These are phyloP conservation scores for Tolypocladium pustulatum DNA, from an alignment of 2,329 filamentous ascomycete species.

Conservation along the genomic window DNA sequence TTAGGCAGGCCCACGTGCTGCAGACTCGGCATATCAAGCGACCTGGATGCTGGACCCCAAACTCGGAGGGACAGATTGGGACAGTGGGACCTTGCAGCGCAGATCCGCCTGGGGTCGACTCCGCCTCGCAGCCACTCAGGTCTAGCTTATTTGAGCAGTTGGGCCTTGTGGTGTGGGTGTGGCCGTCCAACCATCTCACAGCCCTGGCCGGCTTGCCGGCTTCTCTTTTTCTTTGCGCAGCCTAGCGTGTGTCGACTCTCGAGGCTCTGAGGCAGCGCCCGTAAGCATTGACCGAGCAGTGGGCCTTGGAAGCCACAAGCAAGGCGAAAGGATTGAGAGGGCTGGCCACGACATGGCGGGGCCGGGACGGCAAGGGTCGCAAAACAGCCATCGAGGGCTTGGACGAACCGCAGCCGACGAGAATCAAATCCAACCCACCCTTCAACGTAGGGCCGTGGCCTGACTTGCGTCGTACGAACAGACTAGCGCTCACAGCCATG, in stretches of 20 bases:
- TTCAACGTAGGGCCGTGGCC: background rate
- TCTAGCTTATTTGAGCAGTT: background rate
- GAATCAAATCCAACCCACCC: background rate
- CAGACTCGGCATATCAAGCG: background rate
- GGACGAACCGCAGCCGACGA: background rate
- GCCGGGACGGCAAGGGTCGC: background rate
- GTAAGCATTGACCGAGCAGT: background rate
- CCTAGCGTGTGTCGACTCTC: background rate
- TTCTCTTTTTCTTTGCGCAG: background rate
- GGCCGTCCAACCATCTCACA: background rate
- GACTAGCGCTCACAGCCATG: background rate
- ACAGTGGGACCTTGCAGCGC: background rate
- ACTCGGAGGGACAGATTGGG: background rate
- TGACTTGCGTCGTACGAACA: background rate
- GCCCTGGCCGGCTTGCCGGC: background rate
- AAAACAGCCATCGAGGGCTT: background rate
- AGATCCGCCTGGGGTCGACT: background rate
- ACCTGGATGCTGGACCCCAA: background rate
- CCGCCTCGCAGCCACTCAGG: background rate
- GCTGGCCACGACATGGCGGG: background rate
- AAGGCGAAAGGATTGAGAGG: background rate
- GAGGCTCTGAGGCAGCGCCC: background rate
- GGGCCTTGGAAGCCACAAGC: background rate
- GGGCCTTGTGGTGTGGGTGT: background rate
- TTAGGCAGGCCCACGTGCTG: background rate